Conservation (phyloP, 2,329 filamentous ascomycete genomes). For the Beauveria australis region DNA sequence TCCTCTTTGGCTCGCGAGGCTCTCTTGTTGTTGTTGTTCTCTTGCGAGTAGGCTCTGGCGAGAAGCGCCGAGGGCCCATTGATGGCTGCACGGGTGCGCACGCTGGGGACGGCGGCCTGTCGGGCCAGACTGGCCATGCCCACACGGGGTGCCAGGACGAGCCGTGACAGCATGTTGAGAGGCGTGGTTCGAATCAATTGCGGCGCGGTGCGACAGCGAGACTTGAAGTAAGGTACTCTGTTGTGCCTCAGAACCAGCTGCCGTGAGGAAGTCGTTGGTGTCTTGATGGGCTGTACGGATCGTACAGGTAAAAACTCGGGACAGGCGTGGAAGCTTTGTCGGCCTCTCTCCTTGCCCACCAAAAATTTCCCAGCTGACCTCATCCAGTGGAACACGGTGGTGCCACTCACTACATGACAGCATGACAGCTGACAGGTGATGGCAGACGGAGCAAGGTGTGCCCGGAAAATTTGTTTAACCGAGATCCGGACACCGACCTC, state of each 20-base stretch:
- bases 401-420: background rate
- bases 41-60: conserved; percentile 13
- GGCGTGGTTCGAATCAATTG: conserved; percentile 8
- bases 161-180: conserved; percentile 17
- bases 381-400: conserved; percentile 3
- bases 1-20: conserved; percentile 9
- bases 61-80: conserved; percentile 12
- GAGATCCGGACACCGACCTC: background rate
- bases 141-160: conserved; percentile 11
- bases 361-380: conserved; percentile 13
- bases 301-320: background rate
- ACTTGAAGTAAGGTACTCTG: background rate
- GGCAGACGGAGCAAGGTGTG: too few species aligned
- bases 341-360: conserved; percentile 6
- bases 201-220: background rate
- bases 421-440: too few species aligned
- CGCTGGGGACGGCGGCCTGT: conserved; percentile 12
- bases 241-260: background rate
- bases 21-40: conserved; percentile 8
- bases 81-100: background rate
- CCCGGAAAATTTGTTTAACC: conserved; percentile 6
- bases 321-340: background rate
- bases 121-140: conserved; percentile 15
- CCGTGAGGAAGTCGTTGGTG: background rate
- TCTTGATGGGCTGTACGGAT: background rate